A percentile compares a stretch with the other conserved stretches of the same genome.
These are phyloP conservation scores for Syzygium jambos DNA, from an alignment of 345 rosid genomes.

Conservation along the genomic window DNA sequence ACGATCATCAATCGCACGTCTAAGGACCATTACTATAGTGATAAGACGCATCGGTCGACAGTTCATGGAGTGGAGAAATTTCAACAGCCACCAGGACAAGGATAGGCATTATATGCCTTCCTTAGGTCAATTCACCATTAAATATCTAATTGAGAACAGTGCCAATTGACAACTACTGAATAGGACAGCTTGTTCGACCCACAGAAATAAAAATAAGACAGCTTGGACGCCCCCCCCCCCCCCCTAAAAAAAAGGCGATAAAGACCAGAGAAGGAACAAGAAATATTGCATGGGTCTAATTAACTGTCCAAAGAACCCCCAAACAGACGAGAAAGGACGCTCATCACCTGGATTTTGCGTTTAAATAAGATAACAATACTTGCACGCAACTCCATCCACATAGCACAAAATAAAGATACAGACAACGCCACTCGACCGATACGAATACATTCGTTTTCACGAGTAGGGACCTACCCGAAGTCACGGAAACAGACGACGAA, in stretches of 20 bases:
- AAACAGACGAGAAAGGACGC: too few relatives aligned
- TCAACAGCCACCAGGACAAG: neutral
- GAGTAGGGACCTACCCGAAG: neutral
- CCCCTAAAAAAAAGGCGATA: neutral
- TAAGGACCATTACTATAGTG: neutral
- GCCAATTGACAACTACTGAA: neutral
- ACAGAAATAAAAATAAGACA: neutral
- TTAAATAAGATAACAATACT: too few relatives aligned
- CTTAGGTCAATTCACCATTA: neutral
- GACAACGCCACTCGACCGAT: neutral
- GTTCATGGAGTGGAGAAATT: neutral
- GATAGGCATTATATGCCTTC: neutral
- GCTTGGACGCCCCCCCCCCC: too few relatives aligned
- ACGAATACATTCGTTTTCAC: neutral
- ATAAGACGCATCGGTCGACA: neutral
- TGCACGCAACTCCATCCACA: too few relatives aligned
- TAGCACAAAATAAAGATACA: neutral
- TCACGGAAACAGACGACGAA: neutral
- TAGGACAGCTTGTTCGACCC: neutral
- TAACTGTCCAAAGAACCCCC: too few relatives aligned
- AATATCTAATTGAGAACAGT: neutral
- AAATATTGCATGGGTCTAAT: too few relatives aligned
- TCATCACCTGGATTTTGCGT: neutral
- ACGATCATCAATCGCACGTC: neutral
- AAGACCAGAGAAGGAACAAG: neutral